Base-by-base conservation (phyloP, 148 eudicot species). In the Diospyros kaki region DNA sequence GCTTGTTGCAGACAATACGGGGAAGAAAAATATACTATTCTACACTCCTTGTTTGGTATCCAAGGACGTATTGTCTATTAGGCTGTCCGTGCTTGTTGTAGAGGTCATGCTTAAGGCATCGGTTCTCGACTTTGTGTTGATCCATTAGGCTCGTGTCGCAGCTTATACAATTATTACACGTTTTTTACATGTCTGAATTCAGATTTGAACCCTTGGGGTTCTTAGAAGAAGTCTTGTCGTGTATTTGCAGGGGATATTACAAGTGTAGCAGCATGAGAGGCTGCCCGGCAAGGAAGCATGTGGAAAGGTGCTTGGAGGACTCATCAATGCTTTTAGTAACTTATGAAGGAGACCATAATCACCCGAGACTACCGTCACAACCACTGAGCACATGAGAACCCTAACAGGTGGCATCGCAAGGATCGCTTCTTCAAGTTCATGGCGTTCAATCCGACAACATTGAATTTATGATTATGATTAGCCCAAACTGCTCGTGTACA, bases 251-350 rank as follows among this genome's bases (percentile, higher is more conserved):
- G 81, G 87, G 85, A 53, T 84, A 91, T 84, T 91, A 91, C 55
- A 89, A 89, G 83, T 91, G 96, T 79, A 91, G 96, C 84, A 89
- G 88, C 74, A 69, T 91, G 87, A 81, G 96, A 80, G 96, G 96
- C 42, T 91, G 96, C 65, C 96, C 96, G 0, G 96, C 96, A n/a
- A 91, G 96, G 80, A 91, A 91, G 75, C 96, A 91, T 74, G 96
- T 91, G 5, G 93, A 91, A 84, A 85, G 93, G 81, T 89, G 89
- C 83, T 83, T 86, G 75, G 96, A 89, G 53, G 96, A 91, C 1
- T 85, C 93, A 1, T 64, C 90, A 72, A 87, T 91, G 96, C 93
- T 91, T 39, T 86, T 91, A 9, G 91, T 91, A 64, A 89, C 96
- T 52, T 91, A 91, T 40, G 96, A 91, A 87, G 96, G 93, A 11